phyloP scores from a whole-genome alignment of 2,329 filamentous ascomycete species.

The Escovopsis weberi region DNA sequence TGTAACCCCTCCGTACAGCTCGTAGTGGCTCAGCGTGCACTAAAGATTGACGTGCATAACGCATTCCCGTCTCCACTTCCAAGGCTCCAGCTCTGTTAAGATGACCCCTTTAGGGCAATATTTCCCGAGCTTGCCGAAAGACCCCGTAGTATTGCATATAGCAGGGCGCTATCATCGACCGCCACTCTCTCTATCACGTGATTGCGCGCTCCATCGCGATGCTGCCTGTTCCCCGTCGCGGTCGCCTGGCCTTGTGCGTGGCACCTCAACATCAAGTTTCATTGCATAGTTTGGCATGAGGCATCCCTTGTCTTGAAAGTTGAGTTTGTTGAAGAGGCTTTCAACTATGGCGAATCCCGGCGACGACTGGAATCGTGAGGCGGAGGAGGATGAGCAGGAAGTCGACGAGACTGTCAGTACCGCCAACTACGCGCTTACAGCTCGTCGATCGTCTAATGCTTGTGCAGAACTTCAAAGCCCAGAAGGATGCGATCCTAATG shows the following conservation, averaged over 20 bases:
- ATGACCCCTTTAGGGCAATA: neutral
- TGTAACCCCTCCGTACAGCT: neutral
- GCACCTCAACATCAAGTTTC: slow-evolving; percentile 8
- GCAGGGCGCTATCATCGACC: too few relatives aligned
- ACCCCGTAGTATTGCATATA: too few relatives aligned
- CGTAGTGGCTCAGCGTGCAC: too few relatives aligned
- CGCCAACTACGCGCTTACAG: neutral
- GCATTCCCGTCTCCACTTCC: neutral
- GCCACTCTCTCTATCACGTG: slow-evolving; percentile 12
- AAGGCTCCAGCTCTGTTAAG: neutral
- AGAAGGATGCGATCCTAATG: slow-evolving; percentile 97
- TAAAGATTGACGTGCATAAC: neutral
- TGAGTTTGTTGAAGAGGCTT: neutral
- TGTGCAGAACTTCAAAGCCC: slow-evolving; percentile 65
- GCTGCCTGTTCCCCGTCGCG: slow-evolving; percentile 13
- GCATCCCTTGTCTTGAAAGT: neutral
- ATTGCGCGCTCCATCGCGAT: slow-evolving; percentile 14
- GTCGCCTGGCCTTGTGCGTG: slow-evolving; percentile 16
- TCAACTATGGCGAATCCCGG: slow-evolving; percentile 18
- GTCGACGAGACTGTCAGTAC: slow-evolving; percentile 46
- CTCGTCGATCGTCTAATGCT: neutral
- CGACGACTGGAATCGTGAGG: slow-evolving; percentile 32
- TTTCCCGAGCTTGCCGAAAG: too few relatives aligned
- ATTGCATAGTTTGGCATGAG: slow-evolving; percentile 8
- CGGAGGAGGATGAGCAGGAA: slow-evolving; percentile 41